Evolutionary conservation across 768 basidiomycete genomes (phyloP), one percentile per base, ranked within the genome.

Genomic region (Russula ochroleuca): DNA sequence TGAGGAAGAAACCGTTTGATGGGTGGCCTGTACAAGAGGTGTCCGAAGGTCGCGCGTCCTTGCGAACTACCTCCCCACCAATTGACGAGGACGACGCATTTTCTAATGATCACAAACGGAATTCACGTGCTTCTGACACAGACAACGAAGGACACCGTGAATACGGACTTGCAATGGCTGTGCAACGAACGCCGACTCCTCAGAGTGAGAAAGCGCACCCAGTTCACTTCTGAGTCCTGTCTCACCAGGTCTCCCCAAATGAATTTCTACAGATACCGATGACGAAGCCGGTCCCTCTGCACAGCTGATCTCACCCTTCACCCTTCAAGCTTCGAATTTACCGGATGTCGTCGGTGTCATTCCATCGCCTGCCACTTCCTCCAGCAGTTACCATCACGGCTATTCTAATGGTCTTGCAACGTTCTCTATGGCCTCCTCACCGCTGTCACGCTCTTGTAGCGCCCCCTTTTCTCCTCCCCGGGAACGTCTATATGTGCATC

Each of bases 51-150:
- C 72, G 72, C 31, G 61, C 65, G 21, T 67, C 70, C 5, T 41
- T 70, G 40, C 70, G 69, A 48, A 70, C 76, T 21, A 68, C 74
- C 28, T 25, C 23, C 5, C 14, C 2, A 5, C 21, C 52, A 10
- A 14, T 3, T n/a, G 43, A 35, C 28, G 28, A 28, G 2, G 28
- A 28, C 21, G 7, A 17, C 13, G 17, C 19, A 6, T 40, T 11
- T 25, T 33, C n/a, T 8, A 40, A 51, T n/a, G 40, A 31, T 35
- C 17, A 35, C 48, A 41, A 57, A 11, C 43, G 53, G 5, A 83
- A 86, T 67, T 80, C 84, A 19, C 78, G 81, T 65, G 88, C 88
- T 31, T 76, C 81, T 19, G 88, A 90, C 71, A 87, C 87, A 67
- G 87, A 87, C 19, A 88, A 89, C 65, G 81, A 81, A 1, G 80